phyloP scores from a whole-genome alignment of 2,329 filamentous ascomycete species.

The Fusarium domesticum region DNA sequence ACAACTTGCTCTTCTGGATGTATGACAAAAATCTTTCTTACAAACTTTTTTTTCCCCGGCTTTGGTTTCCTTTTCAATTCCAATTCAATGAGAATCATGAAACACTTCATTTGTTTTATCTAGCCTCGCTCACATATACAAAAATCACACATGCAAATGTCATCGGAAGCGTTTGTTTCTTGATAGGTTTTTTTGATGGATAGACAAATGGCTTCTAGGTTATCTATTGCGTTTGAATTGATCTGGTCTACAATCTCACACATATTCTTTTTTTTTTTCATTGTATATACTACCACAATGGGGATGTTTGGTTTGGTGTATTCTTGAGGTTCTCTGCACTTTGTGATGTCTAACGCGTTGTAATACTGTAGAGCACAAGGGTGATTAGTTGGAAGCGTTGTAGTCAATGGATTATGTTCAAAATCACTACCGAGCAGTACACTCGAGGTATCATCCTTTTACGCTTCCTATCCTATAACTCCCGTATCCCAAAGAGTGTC shows the following conservation, averaged over 20 bases:
- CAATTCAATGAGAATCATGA: conserved; percentile 32
- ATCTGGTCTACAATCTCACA: conserved; percentile 8
- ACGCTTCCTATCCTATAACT: neutral
- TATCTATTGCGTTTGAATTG: conserved; percentile 13
- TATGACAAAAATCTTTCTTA: conserved; percentile 26
- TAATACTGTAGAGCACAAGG: too few relatives aligned
- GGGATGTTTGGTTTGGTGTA: conserved; percentile 17
- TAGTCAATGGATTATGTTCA: too few relatives aligned
- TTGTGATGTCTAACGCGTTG: neutral
- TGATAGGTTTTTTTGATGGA: conserved; percentile 23
- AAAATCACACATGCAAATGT: neutral
- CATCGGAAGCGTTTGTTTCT: conserved; percentile 5
- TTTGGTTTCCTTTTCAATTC: conserved; percentile 7
- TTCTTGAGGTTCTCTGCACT: neutral
- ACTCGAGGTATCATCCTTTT: neutral
- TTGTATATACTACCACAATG: conserved; percentile 19
- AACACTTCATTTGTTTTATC: conserved; percentile 16
- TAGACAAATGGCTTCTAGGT: conserved; percentile 16
- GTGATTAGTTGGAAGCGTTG: too few relatives aligned
- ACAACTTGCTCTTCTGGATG: conserved; percentile 22
- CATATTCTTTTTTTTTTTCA: conserved; percentile 15
- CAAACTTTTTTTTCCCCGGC: conserved; percentile 15
- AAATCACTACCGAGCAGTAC: too few relatives aligned
- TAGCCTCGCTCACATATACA: conserved; percentile 12
- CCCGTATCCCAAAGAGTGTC: conserved; percentile 1